phyloP scores from a whole-genome alignment of 2,329 filamentous ascomycete genomes.

The Lecanoromycetidae sp. region DNA sequence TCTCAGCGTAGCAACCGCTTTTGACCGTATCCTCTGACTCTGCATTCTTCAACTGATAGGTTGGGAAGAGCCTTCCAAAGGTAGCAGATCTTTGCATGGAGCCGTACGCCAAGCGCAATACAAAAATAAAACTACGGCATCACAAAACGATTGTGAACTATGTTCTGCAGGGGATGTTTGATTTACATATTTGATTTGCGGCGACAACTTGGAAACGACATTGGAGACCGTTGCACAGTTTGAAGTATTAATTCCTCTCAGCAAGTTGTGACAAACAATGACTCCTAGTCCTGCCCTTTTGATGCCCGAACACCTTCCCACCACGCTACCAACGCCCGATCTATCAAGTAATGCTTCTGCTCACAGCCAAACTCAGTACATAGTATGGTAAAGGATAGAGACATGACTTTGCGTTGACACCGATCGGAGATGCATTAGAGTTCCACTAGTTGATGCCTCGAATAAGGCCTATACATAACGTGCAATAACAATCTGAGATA shows the following conservation, averaged over 20 bases:
- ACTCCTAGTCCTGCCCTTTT: slow-evolving; percentile 1
- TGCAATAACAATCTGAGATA: neutral
- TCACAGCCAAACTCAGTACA: neutral
- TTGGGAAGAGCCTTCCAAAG: neutral
- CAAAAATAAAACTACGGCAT: no score
- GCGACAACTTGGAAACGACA: neutral
- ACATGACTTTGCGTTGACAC: slow-evolving; percentile 1
- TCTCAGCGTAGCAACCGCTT: slow-evolving; percentile 3
- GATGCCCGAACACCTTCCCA: neutral
- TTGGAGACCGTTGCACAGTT: no score
- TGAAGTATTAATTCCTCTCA: no score
- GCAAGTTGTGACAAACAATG: neutral
- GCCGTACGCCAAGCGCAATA: no score
- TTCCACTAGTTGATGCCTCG: slow-evolving; percentile 3
- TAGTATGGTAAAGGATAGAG: neutral
- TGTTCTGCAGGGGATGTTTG: no score
- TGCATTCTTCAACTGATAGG: slow-evolving; percentile 1
- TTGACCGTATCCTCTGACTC: neutral
- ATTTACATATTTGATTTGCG: neutral
- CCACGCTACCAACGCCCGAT: neutral
- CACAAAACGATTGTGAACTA: no score
- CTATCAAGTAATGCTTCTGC: slow-evolving; percentile 4
- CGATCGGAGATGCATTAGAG: neutral
- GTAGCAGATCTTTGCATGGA: no score
- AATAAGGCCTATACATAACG: slow-evolving; percentile 7